Evolutionary conservation across 139 green algal species (phyloP), one percentile per base, ranked within the genome.

Genomic region (Coelastrella sp.): DNA sequence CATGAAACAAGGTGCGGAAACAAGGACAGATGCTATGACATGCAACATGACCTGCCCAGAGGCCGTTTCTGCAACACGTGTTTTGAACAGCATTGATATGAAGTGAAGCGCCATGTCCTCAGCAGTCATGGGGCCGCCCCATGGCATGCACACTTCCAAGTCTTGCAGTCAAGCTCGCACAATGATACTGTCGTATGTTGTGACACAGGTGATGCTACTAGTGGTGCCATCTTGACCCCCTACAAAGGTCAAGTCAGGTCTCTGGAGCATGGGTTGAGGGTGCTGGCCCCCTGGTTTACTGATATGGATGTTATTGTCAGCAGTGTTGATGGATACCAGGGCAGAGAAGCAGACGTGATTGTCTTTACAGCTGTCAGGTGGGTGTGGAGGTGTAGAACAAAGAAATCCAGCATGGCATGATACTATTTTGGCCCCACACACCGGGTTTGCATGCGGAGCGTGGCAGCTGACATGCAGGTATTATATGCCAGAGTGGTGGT

Each of bases 321-420:
- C 34, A 89, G 84, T 4, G 85, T 95, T 50, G 90, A 93, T 72
- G 90, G 78, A 0, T 95, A 88, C 63, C 95, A 98, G 85, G 95
- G 95, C 19, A 89, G 92, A 1, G 95, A 98, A 74, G 94, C 92
- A 15, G 95, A 98, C 68, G 85, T 91, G 2, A 88, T 97, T 23
- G 82, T 98, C 3, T 91, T 98, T 48, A 92, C 79, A 17, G 91
- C 93, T 9, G 84, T 88, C 21, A 60, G 82, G 68, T 87, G 69
- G 11, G 66, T 51, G 25, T 13, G 27, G 9, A n/a, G n/a, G n/a
- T n/a, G n/a, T n/a, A n/a, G n/a, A n/a, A n/a, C n/a, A n/a, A n/a
- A n/a, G n/a, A n/a, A n/a, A n/a, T n/a, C n/a, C n/a, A n/a, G n/a
- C n/a, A n/a, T n/a, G n/a, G n/a, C n/a, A n/a, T n/a, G n/a, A n/a